A percentile compares a stretch with the other conserved stretches of the same genome.
These are phyloP conservation scores for Citrus australasica DNA, from an alignment of 345 rosid species.

Conservation along the genomic window DNA sequence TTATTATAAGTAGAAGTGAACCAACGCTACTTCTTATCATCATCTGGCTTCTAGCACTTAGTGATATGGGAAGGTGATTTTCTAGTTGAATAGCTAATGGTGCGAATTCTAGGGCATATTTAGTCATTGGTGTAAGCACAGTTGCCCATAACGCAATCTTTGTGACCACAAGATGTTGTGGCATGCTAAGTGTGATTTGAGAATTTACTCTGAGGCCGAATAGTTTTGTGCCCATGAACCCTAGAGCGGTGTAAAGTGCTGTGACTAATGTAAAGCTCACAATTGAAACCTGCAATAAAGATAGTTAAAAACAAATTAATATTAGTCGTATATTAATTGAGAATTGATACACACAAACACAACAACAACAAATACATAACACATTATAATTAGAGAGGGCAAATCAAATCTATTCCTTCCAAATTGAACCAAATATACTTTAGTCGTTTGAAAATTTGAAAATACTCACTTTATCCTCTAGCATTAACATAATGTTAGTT, in stretches of 20 bases:
- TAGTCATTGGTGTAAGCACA: conserved; percentile 74
- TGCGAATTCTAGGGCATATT: conserved; percentile 71
- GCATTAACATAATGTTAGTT: too few species aligned
- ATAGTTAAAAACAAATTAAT: neutral
- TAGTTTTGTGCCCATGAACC: conserved; percentile 69
- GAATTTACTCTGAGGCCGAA: conserved; percentile 58
- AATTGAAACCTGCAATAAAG: conserved; percentile 43
- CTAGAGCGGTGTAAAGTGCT: conserved; percentile 48
- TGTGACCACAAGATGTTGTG: conserved; percentile 48
- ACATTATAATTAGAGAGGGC: too few species aligned
- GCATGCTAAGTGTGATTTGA: conserved; percentile 74
- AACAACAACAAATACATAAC: too few species aligned
- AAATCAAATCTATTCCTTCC: too few species aligned
- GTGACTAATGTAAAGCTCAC: conserved; percentile 69
- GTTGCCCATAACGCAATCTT: conserved; percentile 79
- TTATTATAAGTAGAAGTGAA: conserved; percentile 44
- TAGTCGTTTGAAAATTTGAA: too few species aligned
- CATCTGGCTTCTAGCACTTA: conserved; percentile 34
- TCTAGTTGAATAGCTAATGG: conserved; percentile 79
- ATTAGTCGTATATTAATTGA: neutral
- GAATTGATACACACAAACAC: too few species aligned
- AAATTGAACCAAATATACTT: too few species aligned
- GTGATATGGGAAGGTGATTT: conserved; percentile 29
- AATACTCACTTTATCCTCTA: too few species aligned
- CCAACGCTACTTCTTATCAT: conserved; percentile 51